Base-by-base conservation (phyloP, 75 land plant genomes). In the Selaginella tamariscina region DNA sequence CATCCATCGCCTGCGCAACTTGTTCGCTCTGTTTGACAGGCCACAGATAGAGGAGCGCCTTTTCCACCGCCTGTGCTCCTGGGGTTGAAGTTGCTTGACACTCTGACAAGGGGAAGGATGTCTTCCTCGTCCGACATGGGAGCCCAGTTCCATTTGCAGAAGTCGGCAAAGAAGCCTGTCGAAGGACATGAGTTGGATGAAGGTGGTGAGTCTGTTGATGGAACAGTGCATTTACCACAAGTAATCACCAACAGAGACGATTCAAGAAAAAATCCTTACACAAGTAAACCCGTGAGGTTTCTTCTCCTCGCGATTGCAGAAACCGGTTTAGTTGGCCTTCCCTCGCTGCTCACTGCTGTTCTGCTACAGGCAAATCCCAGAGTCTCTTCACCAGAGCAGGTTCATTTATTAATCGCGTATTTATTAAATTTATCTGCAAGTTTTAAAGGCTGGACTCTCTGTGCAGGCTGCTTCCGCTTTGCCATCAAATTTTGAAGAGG, bases 401-500 rank as follows among this genome's bases (percentile, higher is more conserved):
- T 86, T 81, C 49, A 31, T 31, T 27, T 27, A 30, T n/a, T n/a
- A n/a, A n/a, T n/a, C n/a, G n/a, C n/a, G n/a, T n/a, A n/a, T n/a
- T n/a, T 5, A 39, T 5, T 15, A 39, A 39, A 39, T 39, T 39
- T 39, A 5, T 15, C 15, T 39, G 5, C 49, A 5, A 39, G 11
- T 39, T 5, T 15, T 39, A 5, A 5, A 5, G 5, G 49, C 15
- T 39, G 5, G 49, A 39, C 49, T 39, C 11, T 5, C 49, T 39
- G 21, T 39, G 23, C 67, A 76, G 80, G 78, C 62, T 23, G 77
- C 81, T 26, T 79, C 75, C 69, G 68, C 74, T 32, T 84, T 93
- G 60, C 98, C 95, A 62, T 82, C 80, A 30, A 93, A 93, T 76
- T 93, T 93, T 79, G 95, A 93, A 62, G 95, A 89, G 77, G 95